Percentiles rank a stretch among this genome's conserved stretches.
Evolutionary conservation across 2,329 filamentous ascomycete species (phyloP).

Genomic region (Aspergillus pseudoviridinutans): DNA sequence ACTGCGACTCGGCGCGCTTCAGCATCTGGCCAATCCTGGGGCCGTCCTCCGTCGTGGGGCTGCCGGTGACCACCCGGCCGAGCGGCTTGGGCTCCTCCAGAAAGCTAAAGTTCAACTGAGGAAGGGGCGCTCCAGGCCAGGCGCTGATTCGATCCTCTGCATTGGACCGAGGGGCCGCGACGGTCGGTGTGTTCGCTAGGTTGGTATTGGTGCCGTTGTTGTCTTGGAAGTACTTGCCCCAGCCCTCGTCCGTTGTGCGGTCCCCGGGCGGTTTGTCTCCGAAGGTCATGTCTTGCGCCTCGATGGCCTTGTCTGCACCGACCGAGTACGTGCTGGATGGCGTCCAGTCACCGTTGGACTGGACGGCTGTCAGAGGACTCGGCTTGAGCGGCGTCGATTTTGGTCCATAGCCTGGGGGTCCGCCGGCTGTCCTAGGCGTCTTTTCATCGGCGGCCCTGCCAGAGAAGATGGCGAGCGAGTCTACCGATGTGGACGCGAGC

Average conservation of each 20-base stretch:
- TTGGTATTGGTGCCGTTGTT: conserved; percentile 22
- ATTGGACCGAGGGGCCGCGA: conserved; percentile 8
- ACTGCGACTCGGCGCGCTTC: conserved; percentile 37
- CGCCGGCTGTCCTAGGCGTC: conserved; percentile 22
- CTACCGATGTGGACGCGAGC: conserved; percentile 29
- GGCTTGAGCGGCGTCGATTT: conserved; percentile 17
- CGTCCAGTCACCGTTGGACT: conserved; percentile 23
- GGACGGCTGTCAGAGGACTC: conserved; percentile 27
- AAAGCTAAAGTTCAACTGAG: conserved; percentile 34
- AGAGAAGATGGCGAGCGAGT: conserved; percentile 40
- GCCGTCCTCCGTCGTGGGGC: conserved; percentile 39
- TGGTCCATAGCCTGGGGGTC: conserved; percentile 15
- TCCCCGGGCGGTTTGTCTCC: conserved; percentile 27
- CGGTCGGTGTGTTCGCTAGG: conserved; percentile 19
- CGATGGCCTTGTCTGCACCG: conserved; percentile 17
- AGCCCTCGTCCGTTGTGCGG: conserved; percentile 45
- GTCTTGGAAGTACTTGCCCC: conserved; percentile 47
- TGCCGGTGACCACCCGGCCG: conserved; percentile 38
- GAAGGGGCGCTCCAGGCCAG: conserved; percentile 38
- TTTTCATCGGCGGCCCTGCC: conserved; percentile 33
- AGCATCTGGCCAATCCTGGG: conserved; percentile 23
- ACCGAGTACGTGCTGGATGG: conserved; percentile 19
- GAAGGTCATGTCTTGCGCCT: conserved; percentile 12
- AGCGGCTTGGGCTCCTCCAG: conserved; percentile 38
- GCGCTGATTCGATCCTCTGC: conserved; percentile 37